Percentiles rank a stretch among this genome's conserved stretches.
phyloP scores from a whole-genome alignment of 495 filamentous ascomycete species.

The Chaetomium cochliodes region DNA sequence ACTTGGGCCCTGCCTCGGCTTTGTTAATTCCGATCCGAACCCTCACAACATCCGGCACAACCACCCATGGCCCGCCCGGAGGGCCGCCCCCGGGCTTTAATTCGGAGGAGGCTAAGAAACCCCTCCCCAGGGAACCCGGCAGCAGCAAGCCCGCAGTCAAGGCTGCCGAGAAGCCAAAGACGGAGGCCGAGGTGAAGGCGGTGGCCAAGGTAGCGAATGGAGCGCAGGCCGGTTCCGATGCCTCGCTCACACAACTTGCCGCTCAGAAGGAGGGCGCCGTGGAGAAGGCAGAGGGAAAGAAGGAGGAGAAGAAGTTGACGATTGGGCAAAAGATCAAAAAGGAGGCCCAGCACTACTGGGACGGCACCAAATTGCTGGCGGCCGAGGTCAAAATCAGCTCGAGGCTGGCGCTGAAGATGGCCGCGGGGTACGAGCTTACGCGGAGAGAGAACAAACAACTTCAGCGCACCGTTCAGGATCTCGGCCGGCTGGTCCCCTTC shows the following conservation, averaged over 20 bases:
- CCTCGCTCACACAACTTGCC: conserved; percentile 36
- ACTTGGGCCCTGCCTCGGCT: conserved; percentile 60
- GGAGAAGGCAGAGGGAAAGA: conserved; percentile 50
- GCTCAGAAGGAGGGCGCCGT: conserved; percentile 36
- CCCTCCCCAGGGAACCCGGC: conserved; percentile 56
- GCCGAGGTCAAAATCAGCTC: conserved; percentile 91
- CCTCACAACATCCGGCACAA: conserved; percentile 68
- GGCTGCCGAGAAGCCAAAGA: conserved; percentile 34
- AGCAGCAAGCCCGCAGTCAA: conserved; percentile 42
- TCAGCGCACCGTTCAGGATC: conserved; percentile 86
- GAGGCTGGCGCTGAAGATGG: conserved; percentile 92
- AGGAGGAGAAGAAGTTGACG: conserved; percentile 78
- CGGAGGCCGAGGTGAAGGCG: conserved; percentile 34
- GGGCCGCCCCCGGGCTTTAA: conserved; percentile 94
- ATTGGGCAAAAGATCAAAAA: conserved; percentile 89
- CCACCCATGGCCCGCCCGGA: conserved; percentile 50
- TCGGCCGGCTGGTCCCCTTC: conserved; percentile 90
- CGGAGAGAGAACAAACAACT: conserved; percentile 91
- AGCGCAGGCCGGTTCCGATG: conserved; percentile 29
- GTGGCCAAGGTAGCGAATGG: conserved; percentile 35
- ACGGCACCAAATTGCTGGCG: conserved; percentile 95
- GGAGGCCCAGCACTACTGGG: conserved; percentile 93
- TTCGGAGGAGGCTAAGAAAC: conserved; percentile 84
- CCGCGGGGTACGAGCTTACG: conserved; percentile 92
- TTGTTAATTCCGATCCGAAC: conserved; percentile 63